Evolutionary conservation across 768 basidiomycete genomes (phyloP).

Genomic region (Clitopilus passeckerianus): DNA sequence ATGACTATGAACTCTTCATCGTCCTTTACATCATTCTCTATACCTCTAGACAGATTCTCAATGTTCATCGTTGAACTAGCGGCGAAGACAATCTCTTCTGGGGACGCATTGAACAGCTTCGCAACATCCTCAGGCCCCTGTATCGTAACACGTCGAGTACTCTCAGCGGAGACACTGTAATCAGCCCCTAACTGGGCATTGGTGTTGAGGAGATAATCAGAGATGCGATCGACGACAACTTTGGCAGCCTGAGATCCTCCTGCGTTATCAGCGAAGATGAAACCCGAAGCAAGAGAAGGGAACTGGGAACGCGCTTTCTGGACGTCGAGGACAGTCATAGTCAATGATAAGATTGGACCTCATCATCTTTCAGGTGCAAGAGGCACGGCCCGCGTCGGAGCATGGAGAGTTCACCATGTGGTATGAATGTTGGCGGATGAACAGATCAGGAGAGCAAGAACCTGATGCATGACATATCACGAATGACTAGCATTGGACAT

Average conservation of each 20-base stretch:
- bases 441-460: neutral
- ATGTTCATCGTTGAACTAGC: slow-evolving; percentile 63
- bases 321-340: slow-evolving; percentile 36
- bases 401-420: neutral
- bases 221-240: slow-evolving; percentile 51
- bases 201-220: slow-evolving; percentile 64
- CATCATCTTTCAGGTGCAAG: neutral
- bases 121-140: slow-evolving; percentile 48
- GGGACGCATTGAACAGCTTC: slow-evolving; percentile 61
- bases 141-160: slow-evolving; percentile 41
- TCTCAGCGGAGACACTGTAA: slow-evolving; percentile 52
- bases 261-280: slow-evolving; percentile 72
- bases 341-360: neutral
- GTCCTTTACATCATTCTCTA: slow-evolving; percentile 47
- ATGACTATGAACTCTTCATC: slow-evolving; percentile 79
- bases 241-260: slow-evolving; percentile 65
- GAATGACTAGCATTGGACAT: neutral
- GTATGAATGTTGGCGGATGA: neutral
- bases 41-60: slow-evolving; percentile 61
- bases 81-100: slow-evolving; percentile 63
- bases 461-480: neutral
- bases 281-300: slow-evolving; percentile 54
- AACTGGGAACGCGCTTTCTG: slow-evolving; percentile 52
- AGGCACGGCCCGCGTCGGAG: neutral
- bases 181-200: slow-evolving; percentile 74